Percentiles rank a stretch among this genome's conserved stretches.
Conservation (phyloP, 306 rosid genomes). For the Arachis stenosperma region DNA sequence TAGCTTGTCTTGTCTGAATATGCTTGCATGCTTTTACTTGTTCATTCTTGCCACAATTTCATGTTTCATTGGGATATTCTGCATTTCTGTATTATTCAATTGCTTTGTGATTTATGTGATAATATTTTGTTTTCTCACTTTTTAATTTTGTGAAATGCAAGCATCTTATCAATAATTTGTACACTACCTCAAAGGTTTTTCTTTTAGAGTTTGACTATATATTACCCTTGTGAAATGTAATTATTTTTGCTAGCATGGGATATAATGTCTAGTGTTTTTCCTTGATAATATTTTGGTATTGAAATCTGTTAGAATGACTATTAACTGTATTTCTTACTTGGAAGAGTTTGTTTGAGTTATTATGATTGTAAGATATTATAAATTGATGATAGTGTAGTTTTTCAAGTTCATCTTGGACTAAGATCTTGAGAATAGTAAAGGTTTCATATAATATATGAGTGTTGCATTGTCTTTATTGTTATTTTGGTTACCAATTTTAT, state of each 20-base stretch:
- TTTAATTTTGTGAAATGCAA: background rate
- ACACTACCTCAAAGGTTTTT: background rate
- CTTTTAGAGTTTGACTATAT: slow-evolving; percentile 4
- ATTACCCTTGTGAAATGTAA: background rate
- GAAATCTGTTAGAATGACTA: slow-evolving; percentile 13
- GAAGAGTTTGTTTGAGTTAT: slow-evolving; percentile 4
- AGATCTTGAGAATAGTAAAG: background rate
- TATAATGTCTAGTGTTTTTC: background rate
- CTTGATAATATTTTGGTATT: slow-evolving; percentile 12
- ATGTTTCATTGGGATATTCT: background rate
- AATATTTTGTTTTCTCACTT: background rate
- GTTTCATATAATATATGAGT: slow-evolving; percentile 1
- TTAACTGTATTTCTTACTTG: background rate
- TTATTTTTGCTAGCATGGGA: background rate
- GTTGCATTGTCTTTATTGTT: background rate
- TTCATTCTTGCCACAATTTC: slow-evolving; percentile 4
- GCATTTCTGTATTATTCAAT: too few relatives aligned
- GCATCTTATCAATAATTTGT: background rate
- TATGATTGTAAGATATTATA: slow-evolving; percentile 13
- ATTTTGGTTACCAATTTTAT: too few relatives aligned
- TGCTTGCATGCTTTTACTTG: background rate
- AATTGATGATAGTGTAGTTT: slow-evolving; percentile 9
- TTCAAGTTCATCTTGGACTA: background rate
- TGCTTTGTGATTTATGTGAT: background rate
- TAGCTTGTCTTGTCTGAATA: slow-evolving; percentile 14